Base-by-base conservation (phyloP, 805 yeast species). In the Candida odintsovae region DNA sequence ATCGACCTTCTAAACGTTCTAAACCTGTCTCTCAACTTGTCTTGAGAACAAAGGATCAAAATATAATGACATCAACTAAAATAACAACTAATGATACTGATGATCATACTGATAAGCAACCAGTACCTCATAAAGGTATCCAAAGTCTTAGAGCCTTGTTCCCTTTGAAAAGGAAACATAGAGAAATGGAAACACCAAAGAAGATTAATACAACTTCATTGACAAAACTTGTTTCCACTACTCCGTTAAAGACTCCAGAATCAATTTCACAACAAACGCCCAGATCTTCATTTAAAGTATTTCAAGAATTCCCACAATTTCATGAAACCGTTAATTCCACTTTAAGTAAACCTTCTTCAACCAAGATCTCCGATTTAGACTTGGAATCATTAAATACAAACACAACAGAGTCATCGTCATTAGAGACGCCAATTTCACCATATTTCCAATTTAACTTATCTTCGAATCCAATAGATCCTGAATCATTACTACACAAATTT, bases 401-500 rank as follows among this genome's bases (percentile, higher is more conserved):
- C 20, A 33, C 36, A 33, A 18, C 36, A 6, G 20, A 33, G 23
- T 22, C 36, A 16, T 33, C 20, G 2, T n/a, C 36, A 33, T 4
- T 18, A 12, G 36, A 16, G 19, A 33, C 36, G 7, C 39, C 39
- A 3, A 20, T 36, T 16, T 20, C 39, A 2, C n/a, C 22, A 9
- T 11, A 36, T 11, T 48, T 48, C 33, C 41, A 40, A 19, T 48
- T 48, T 23, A 22, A 23, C 12, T 9, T 48, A 8, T 38, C 44
- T 18, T 43, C 46, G 2, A 26, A 28, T 6, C n/a, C 25, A 20
- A 28, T 33, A 7, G 48, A 48, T n/a, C 33, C 46, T 10, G 22
- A 13, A 6, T 39, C 51, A 3, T 22, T 47, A 3, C 16, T 47
- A 3, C 41, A 48, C 10, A 49, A 53, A 12, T 40, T 41, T 6